Percentiles rank a stretch among this genome's conserved stretches.
These are phyloP conservation scores for Chrysoporthe puriensis DNA, from an alignment of 2,329 filamentous ascomycete genomes.

Conservation along the genomic window DNA sequence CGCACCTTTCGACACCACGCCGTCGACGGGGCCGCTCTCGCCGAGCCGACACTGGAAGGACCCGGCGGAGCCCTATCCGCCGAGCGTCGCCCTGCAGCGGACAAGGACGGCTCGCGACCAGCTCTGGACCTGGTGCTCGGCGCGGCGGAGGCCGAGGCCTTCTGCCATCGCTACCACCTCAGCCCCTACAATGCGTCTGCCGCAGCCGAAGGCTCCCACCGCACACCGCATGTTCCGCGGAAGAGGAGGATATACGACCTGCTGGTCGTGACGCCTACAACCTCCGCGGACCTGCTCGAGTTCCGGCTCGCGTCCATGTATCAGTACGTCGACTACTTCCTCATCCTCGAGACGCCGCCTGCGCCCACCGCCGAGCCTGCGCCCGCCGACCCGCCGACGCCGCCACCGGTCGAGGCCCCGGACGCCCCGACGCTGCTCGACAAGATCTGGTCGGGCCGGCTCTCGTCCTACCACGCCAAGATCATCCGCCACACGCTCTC, in stretches of 20 bases:
- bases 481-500: conserved; percentile 46
- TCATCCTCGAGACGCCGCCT: conserved; percentile 44
- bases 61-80: background rate
- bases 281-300: conserved; percentile 29
- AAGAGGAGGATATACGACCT: conserved; percentile 31
- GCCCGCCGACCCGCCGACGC: background rate
- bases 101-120: background rate
- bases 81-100: background rate
- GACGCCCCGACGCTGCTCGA: conserved; percentile 41
- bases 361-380: background rate
- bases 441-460: conserved; percentile 40
- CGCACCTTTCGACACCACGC: conserved; percentile 2
- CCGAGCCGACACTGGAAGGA: background rate
- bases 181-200: conserved; percentile 14
- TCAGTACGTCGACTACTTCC: conserved; percentile 46
- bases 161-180: conserved; percentile 26
- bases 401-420: conserved; percentile 40
- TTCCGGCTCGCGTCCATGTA: conserved; percentile 34
- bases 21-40: background rate
- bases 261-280: conserved; percentile 30
- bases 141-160: background rate
- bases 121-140: conserved; percentile 1
- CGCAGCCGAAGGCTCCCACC: background rate
- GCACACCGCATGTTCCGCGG: background rate
- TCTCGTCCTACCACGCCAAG: conserved; percentile 41